Evolutionary conservation across 1,139 yeast species (phyloP).

Genomic region (Martiniozyma asiatica): DNA sequence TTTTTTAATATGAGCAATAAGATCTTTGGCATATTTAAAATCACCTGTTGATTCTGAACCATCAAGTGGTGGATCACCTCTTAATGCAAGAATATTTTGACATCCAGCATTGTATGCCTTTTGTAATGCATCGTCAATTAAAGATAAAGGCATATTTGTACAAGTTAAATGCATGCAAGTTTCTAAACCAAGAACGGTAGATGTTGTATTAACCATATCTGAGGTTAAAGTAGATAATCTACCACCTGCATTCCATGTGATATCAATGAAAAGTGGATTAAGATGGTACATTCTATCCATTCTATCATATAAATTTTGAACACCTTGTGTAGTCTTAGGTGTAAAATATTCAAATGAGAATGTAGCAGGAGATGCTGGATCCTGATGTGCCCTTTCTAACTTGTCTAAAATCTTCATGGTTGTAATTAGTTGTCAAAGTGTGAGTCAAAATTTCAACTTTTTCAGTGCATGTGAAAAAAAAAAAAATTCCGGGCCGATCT

Average conservation of each 20-base stretch:
- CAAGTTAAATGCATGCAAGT: slow-evolving; percentile 98
- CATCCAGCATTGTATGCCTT: slow-evolving; percentile 88
- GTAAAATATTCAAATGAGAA: slow-evolving; percentile 95
- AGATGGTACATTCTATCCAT: slow-evolving; percentile 96
- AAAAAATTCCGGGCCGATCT: too few species aligned
- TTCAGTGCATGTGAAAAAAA: too few species aligned
- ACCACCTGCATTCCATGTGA: slow-evolving; percentile 99
- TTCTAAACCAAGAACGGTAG: slow-evolving; percentile 84
- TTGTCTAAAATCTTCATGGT: slow-evolving; percentile 45
- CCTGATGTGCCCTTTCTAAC: slow-evolving; percentile 33
- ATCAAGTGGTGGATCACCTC: slow-evolving; percentile 81
- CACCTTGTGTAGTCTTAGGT: slow-evolving; percentile 97
- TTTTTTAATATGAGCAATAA: slow-evolving; percentile 62
- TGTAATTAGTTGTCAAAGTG: too few species aligned
- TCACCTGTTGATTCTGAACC: slow-evolving; percentile 59
- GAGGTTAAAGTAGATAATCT: slow-evolving; percentile 67
- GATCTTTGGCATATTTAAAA: slow-evolving; percentile 70
- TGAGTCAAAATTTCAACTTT: too few species aligned
- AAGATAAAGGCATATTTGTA: slow-evolving; percentile 78
- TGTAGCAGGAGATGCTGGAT: slow-evolving; percentile 38
- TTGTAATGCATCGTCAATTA: slow-evolving; percentile 75
- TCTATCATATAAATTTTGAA: slow-evolving; percentile 88
- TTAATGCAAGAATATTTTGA: slow-evolving; percentile 75
- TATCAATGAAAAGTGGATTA: slow-evolving; percentile 85
- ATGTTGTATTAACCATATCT: slow-evolving; percentile 87